A percentile compares a stretch with the other conserved stretches of the same genome.
phyloP scores from a whole-genome alignment of 352 stramenopile species.

The Plasmopara halstedii region DNA sequence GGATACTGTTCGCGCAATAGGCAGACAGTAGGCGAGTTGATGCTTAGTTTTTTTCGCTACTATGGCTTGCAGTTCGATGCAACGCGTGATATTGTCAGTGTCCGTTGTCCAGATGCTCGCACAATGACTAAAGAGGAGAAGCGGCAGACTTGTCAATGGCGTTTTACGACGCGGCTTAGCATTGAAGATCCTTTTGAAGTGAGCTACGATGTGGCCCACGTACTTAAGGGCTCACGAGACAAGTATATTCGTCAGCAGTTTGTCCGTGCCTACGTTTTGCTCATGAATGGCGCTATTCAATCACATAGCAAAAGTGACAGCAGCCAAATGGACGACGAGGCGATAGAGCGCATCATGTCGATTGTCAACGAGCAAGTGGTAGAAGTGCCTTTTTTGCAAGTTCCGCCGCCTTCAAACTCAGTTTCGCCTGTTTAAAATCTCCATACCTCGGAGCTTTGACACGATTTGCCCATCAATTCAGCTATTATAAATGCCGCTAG shows the following conservation, averaged over 20 bases:
- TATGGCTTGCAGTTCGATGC: conserved; percentile 70
- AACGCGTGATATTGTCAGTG: conserved; percentile 53
- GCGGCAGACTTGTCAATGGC: conserved; percentile 53
- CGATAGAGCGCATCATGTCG: conserved; percentile 27
- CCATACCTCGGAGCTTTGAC: conserved; percentile 14
- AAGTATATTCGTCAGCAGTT: conserved; percentile 85
- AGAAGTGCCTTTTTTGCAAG: conserved; percentile 35
- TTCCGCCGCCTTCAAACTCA: conserved; percentile 6
- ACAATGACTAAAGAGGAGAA: conserved; percentile 74
- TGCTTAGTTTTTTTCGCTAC: conserved; percentile 72
- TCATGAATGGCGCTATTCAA: conserved; percentile 40
- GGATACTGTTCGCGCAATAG: conserved; percentile 42
- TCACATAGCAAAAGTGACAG: conserved; percentile 9
- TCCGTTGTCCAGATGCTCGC: conserved; percentile 45
- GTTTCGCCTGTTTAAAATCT: conserved; percentile 16
- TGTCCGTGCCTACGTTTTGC: conserved; percentile 54
- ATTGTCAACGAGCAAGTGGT: conserved; percentile 33
- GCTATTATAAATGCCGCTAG: conserved; percentile 20
- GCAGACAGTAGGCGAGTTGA: conserved; percentile 49
- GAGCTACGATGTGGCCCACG: conserved; percentile 96
- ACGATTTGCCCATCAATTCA: conserved; percentile 10
- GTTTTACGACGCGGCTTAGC: conserved; percentile 65
- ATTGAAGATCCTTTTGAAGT: conserved; percentile 99
- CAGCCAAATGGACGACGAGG: not conserved
- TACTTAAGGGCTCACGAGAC: conserved; percentile 87